A percentile compares a stretch with the other conserved stretches of the same genome.
Evolutionary conservation across 305 asterid species (phyloP).

Genomic region (Fraxinus sp.): DNA sequence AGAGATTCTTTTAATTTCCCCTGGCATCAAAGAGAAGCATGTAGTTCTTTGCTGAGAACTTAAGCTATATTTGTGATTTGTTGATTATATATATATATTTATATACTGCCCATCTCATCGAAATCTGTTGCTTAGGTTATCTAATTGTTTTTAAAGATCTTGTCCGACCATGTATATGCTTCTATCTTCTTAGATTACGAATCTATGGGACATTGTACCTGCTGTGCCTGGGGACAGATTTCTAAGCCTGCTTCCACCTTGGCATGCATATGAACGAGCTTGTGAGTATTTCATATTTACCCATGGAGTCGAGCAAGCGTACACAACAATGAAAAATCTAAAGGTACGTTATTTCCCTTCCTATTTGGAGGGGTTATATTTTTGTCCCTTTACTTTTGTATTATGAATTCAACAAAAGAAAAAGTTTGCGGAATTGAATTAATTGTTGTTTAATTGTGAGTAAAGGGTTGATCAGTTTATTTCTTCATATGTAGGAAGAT

Average conservation of each 20-base stretch:
- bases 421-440: neutral
- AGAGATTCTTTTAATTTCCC: neutral
- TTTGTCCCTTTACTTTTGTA: conserved; percentile 2
- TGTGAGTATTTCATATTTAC: conserved; percentile 83
- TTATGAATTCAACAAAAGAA: neutral
- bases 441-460: neutral
- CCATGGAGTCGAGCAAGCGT: conserved; percentile 70
- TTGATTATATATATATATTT: neutral
- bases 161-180: conserved; percentile 26
- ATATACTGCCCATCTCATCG: neutral
- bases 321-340: conserved; percentile 72
- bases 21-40: neutral
- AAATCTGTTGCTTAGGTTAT: neutral
- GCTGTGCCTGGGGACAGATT: conserved; percentile 86
- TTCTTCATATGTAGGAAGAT: conserved; percentile 66
- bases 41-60: neutral
- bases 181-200: conserved; percentile 46
- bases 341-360: conserved; percentile 46
- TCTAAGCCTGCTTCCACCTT: conserved; percentile 96
- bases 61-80: neutral
- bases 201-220: conserved; percentile 82
- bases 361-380: neutral
- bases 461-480: conserved; percentile 14
- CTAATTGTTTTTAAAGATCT: neutral
- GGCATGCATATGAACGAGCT: conserved; percentile 99